Evolutionary conservation across 2,329 filamentous ascomycete genomes (phyloP), one percentile per base, ranked within the genome.

Genomic region (Pseudocercospora eumusae): DNA sequence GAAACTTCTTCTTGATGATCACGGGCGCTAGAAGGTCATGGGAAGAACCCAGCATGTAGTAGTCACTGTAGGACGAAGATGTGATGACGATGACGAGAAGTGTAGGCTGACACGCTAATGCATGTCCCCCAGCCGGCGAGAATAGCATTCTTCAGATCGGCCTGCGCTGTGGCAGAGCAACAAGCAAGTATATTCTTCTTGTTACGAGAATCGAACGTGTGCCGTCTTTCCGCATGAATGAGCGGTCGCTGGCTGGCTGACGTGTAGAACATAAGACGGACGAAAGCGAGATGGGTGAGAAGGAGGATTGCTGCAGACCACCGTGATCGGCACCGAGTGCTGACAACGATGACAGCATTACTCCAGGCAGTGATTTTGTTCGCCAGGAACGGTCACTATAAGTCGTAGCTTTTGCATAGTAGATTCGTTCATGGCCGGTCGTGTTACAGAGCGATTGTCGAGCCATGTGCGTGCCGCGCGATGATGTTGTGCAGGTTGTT

Each of bases 61-160:
- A n/a, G n/a, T n/a, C 2, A 18, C n/a, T 20, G 28, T 10, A 40
- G 40, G 20, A 44, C 53, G 33, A 40, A 20, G 53, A 45, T 42
- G n/a, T n/a, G n/a, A n/a, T n/a, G n/a, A n/a, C n/a, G 57, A 59
- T 54, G 57, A 59, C 18, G 45, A 57, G 52, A 44, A 56, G 23
- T 59, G 57, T 63, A 52, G 49, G 49, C 49, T 25, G n/a, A 18
- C 52, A 49, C 61, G 61, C 61, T 63, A 63, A 60, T 63, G 61
- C 61, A 60, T n/a, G 27, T 36, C 18, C 33, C 33, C 21, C 56
- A 59, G 49, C 59, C 52, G 56, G 56, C 61, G 57, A 50, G 58
- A 60, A 63, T 54, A 54, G 52, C 52, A 49, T 5, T n/a, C 15
- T 21, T 36, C 52, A 54, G n/a, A 40, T 54, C 52, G 52, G 28